These are phyloP conservation scores for Coniella vitis DNA, from an alignment of 2,329 filamentous ascomycete species.

Conservation along the genomic window DNA sequence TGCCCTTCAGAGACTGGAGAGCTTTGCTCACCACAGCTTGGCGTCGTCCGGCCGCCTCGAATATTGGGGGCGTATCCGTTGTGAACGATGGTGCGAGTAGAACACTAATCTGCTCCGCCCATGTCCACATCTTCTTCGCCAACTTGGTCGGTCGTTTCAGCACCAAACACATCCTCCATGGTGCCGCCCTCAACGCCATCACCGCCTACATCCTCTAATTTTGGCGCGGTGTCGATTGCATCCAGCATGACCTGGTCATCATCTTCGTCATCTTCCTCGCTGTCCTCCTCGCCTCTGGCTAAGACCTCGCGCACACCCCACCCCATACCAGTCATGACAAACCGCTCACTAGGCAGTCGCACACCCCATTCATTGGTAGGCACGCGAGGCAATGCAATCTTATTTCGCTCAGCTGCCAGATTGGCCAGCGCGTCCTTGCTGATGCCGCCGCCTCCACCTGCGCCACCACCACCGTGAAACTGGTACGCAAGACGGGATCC, in stretches of 20 bases:
- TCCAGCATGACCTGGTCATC: slow-evolving; percentile 36
- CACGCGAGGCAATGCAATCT: slow-evolving; percentile 56
- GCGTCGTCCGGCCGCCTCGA: not conserved
- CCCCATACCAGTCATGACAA: slow-evolving; percentile 58
- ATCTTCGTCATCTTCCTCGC: slow-evolving; percentile 28
- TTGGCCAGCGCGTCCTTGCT: slow-evolving; percentile 73
- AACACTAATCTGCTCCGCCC: slow-evolving; percentile 23
- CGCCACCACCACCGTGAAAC: slow-evolving; percentile 51
- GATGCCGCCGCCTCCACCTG: slow-evolving; percentile 39
- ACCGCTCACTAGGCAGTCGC: slow-evolving; percentile 59
- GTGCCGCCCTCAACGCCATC: slow-evolving; percentile 45
- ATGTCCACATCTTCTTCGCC: slow-evolving; percentile 29
- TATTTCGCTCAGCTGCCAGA: slow-evolving; percentile 65
- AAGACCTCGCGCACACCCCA: slow-evolving; percentile 59
- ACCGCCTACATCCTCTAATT: slow-evolving; percentile 34
- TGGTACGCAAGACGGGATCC: slow-evolving; percentile 61
- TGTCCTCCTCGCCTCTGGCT: slow-evolving; percentile 39
- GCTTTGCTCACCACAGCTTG: not conserved
- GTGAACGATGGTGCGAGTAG: not conserved
- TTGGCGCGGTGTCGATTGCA: slow-evolving; percentile 37
- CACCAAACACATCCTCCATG: slow-evolving; percentile 41
- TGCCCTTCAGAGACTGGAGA: not conserved
- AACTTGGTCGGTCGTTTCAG: slow-evolving; percentile 21
- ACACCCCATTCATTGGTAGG: slow-evolving; percentile 61
- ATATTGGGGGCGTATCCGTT: not conserved